A percentile compares a stretch with the other conserved stretches of the same genome.
Conservation (phyloP, 176 grass and related monocot species). For the Pontederia crassipes region DNA sequence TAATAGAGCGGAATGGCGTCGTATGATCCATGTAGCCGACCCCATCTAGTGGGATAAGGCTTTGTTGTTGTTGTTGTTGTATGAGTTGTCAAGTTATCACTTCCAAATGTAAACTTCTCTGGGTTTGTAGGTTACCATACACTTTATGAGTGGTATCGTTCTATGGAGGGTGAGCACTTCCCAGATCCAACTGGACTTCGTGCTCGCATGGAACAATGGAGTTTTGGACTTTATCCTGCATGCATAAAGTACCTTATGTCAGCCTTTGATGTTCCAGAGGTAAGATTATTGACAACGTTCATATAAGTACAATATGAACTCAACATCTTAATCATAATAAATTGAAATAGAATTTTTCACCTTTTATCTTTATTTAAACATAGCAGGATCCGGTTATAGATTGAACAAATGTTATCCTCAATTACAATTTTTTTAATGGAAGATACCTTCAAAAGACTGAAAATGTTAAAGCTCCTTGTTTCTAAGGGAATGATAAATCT, state of each 20-base stretch:
- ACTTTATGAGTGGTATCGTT: conserved; percentile 91
- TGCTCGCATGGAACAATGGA: conserved; percentile 65
- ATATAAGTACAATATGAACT: no score
- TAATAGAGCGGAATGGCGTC: no score
- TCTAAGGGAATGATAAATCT: neutral
- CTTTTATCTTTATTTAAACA: no score
- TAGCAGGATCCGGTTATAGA: no score
- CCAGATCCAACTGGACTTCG: conserved; percentile 85
- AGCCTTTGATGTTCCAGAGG: conserved; percentile 94
- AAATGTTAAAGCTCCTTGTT: neutral
- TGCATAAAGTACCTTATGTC: conserved; percentile 99
- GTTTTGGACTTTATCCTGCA: conserved; percentile 87
- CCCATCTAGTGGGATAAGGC: neutral
- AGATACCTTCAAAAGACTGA: no score
- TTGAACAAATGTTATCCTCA: no score
- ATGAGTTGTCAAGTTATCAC: neutral
- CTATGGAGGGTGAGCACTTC: conserved; percentile 87
- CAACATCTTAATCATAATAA: no score
- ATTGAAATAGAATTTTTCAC: no score
- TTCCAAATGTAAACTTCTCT: neutral
- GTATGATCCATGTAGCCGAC: neutral
- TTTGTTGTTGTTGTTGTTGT: neutral
- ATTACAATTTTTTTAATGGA: no score
- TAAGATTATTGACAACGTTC: conserved; percentile 13
- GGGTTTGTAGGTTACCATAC: conserved; percentile 64